Percentiles rank a stretch among this genome's conserved stretches.
phyloP scores from a whole-genome alignment of 805 yeast genomes.

The Saturnispora quitensis region DNA sequence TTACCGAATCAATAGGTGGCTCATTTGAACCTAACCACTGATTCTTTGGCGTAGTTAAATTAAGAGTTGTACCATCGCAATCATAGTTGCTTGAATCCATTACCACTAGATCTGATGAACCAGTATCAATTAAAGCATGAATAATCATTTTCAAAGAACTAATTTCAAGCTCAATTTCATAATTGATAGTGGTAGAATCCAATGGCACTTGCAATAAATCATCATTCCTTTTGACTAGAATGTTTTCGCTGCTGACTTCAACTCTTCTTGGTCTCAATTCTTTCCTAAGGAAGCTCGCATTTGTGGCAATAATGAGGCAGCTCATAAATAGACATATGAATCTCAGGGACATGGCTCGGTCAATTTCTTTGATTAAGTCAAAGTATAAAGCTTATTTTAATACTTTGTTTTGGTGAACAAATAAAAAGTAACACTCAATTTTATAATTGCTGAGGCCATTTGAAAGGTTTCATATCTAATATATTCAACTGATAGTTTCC shows the following conservation, averaged over 20 bases:
- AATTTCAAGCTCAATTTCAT: background rate
- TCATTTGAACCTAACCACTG: background rate
- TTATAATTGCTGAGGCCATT: no score
- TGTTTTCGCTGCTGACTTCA: background rate
- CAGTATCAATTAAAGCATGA: slow-evolving; percentile 7
- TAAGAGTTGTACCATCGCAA: slow-evolving; percentile 1
- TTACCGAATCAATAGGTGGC: background rate
- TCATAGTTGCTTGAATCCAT: slow-evolving; percentile 1
- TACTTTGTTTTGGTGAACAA: no score
- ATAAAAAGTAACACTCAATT: no score
- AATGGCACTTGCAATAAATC: background rate
- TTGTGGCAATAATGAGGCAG: background rate
- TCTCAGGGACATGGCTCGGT: background rate
- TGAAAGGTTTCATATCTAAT: no score
- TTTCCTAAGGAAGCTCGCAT: background rate
- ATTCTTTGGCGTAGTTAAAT: background rate
- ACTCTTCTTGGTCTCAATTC: background rate
- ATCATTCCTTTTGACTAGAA: background rate
- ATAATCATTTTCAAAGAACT: slow-evolving; percentile 2
- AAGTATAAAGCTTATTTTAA: background rate
- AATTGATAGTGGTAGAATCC: background rate
- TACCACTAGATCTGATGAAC: slow-evolving; percentile 9
- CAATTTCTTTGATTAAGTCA: background rate
- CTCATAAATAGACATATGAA: background rate
- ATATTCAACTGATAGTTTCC: background rate